A percentile compares a stretch with the other conserved stretches of the same genome.
Evolutionary conservation across 1,284 basidiomycete species (phyloP).

Genomic region (Vanrija sp.): DNA sequence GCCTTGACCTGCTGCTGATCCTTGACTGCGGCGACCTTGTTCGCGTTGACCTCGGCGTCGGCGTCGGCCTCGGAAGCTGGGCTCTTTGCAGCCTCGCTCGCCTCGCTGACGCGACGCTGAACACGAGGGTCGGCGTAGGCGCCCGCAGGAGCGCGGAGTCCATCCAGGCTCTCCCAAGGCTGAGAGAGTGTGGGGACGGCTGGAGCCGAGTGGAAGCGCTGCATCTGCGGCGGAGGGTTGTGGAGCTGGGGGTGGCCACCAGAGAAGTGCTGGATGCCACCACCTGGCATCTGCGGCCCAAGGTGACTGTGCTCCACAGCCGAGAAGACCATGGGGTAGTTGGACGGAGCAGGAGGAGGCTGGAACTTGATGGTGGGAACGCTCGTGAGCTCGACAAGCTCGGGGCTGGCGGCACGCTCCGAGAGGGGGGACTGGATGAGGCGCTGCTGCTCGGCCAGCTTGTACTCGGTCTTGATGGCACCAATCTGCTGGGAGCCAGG

Average conservation of each 20-base stretch:
- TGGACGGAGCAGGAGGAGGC: conserved; percentile 11
- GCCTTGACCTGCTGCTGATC: conserved; percentile 1
- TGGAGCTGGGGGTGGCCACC: conserved; percentile 24
- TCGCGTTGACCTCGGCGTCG: neutral
- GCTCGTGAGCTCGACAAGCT: conserved; percentile 29
- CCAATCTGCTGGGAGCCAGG: neutral
- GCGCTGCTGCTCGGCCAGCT: conserved; percentile 3
- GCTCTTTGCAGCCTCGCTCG: neutral
- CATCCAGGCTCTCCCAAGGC: too few species aligned
- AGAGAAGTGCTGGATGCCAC: too few species aligned
- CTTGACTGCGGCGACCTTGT: neutral
- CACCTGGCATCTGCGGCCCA: too few species aligned
- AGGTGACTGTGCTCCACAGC: conserved; percentile 12
- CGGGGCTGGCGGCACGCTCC: conserved; percentile 11
- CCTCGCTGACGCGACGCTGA: neutral
- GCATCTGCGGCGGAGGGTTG: conserved; percentile 36
- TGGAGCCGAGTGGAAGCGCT: conserved; percentile 41
- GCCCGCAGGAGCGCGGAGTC: too few species aligned
- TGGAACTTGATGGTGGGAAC: conserved; percentile 29
- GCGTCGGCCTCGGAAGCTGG: neutral
- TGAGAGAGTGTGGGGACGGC: conserved; percentile 24
- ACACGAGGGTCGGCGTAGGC: too few species aligned
- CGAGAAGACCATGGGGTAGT: conserved; percentile 20
- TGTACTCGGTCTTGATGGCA: neutral
- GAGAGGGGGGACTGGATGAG: conserved; percentile 10